Evolutionary conservation across 345 rosid species (phyloP).

Genomic region (Gossypium longicalyx): DNA sequence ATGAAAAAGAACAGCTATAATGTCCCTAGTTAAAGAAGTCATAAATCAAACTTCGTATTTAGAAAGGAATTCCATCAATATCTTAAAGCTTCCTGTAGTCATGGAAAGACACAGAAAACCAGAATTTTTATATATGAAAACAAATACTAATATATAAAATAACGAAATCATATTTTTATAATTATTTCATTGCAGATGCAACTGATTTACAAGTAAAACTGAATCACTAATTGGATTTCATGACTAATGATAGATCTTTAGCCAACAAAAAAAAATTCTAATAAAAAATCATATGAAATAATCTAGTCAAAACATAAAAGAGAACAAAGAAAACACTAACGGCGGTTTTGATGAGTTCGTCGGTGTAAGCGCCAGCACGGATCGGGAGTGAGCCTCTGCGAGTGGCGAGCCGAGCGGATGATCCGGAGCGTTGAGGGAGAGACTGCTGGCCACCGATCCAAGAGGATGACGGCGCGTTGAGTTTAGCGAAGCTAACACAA

Average conservation of each 20-base stretch:
- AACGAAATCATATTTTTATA: too few relatives aligned
- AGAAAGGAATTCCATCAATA: too few relatives aligned
- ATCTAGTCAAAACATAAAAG: background rate
- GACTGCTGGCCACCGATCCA: constrained; percentile 66
- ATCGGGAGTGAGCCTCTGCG: constrained; percentile 67
- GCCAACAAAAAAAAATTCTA: background rate
- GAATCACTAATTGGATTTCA: background rate
- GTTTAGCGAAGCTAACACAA: constrained; percentile 67
- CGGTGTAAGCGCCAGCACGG: constrained; percentile 73
- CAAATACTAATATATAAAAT: too few relatives aligned
- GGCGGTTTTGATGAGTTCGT: constrained; percentile 90
- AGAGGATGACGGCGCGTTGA: constrained; percentile 54
- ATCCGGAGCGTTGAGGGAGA: constrained; percentile 37
- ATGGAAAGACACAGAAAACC: too few relatives aligned
- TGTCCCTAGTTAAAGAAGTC: background rate
- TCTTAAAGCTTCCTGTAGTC: too few relatives aligned
- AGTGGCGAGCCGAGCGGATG: constrained; percentile 27
- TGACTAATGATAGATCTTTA: background rate
- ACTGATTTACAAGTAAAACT: background rate
- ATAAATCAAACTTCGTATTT: too few relatives aligned
- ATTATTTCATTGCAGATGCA: background rate
- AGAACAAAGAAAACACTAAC: constrained; percentile 39
- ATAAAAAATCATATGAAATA: background rate
- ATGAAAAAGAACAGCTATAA: background rate
- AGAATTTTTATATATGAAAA: too few relatives aligned